These are phyloP conservation scores for Zygoascus bituminiphila DNA, from an alignment of 805 yeast genomes.

Conservation along the genomic window DNA sequence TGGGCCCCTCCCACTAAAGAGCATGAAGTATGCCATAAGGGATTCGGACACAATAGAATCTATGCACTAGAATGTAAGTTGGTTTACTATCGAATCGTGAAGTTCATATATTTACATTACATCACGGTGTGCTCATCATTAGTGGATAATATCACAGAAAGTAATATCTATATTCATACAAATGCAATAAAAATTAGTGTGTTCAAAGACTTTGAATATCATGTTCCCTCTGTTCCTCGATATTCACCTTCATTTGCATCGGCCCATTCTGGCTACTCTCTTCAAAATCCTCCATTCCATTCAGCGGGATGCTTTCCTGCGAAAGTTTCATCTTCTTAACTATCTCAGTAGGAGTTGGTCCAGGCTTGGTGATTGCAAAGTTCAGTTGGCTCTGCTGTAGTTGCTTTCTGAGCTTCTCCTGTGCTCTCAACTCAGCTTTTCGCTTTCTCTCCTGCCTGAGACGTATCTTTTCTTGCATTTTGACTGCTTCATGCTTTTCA, in stretches of 20 bases:
- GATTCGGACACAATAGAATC: too few relatives aligned
- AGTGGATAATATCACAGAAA: too few relatives aligned
- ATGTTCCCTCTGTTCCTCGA: background rate
- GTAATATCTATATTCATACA: too few relatives aligned
- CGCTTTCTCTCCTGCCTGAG: constrained; percentile 15
- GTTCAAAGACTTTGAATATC: too few relatives aligned
- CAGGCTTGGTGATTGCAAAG: background rate
- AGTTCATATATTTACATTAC: too few relatives aligned
- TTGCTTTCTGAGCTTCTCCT: background rate
- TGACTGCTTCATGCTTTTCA: constrained; percentile 19
- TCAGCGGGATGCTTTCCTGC: too few relatives aligned
- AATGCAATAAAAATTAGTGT: too few relatives aligned
- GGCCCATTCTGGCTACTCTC: background rate
- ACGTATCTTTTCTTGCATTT: constrained; percentile 19
- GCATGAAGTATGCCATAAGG: too few relatives aligned
- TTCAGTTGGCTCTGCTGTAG: background rate
- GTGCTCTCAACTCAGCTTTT: constrained; percentile 6
- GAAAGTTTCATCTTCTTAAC: background rate
- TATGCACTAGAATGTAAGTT: too few relatives aligned
- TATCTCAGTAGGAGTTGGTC: background rate
- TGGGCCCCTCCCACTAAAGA: too few relatives aligned
- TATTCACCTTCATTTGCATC: background rate
- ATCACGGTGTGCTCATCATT: too few relatives aligned
- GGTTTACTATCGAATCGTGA: too few relatives aligned
- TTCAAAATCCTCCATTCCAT: background rate